Conservation (phyloP, 1,284 basidiomycete species). For the Flammula alnicola region DNA sequence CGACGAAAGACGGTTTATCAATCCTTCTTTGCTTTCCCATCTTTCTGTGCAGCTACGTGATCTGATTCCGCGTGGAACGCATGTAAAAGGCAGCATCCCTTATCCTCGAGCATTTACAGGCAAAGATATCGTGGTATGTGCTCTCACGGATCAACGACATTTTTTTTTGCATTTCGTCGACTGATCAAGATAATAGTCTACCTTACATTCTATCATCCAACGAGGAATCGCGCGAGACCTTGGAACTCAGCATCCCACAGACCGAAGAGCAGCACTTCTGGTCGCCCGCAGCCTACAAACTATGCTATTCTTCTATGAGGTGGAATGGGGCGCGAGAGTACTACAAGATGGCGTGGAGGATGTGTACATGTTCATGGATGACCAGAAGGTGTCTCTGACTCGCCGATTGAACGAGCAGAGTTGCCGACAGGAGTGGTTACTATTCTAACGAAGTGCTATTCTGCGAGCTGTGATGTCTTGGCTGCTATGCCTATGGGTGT, state of each 20-base stretch:
- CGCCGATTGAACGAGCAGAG: slow-evolving; percentile 68
- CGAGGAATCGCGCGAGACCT: slow-evolving; percentile 73
- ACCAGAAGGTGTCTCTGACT: slow-evolving; percentile 69
- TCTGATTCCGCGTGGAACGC: slow-evolving; percentile 82
- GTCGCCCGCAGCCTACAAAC: slow-evolving; percentile 90
- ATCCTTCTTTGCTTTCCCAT: slow-evolving; percentile 86
- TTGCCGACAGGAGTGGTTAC: slow-evolving; percentile 87
- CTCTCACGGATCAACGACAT: background rate
- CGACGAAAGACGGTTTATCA: slow-evolving; percentile 81
- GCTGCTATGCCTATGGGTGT: slow-evolving; percentile 78
- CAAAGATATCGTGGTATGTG: slow-evolving; percentile 87
- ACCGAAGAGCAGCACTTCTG: slow-evolving; percentile 82
- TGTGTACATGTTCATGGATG: slow-evolving; percentile 95
- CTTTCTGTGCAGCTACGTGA: slow-evolving; percentile 88
- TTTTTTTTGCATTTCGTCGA: slow-evolving; percentile 2
- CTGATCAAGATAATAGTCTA: slow-evolving; percentile 54
- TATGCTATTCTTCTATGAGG: slow-evolving; percentile 96
- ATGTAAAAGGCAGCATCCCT: slow-evolving; percentile 90
- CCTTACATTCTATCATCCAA: slow-evolving; percentile 81
- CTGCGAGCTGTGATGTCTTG: slow-evolving; percentile 71
- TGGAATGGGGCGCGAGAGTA: slow-evolving; percentile 89
- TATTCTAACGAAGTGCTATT: slow-evolving; percentile 83
- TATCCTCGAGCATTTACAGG: slow-evolving; percentile 91
- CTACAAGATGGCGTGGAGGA: slow-evolving; percentile 92
- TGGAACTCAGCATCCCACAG: slow-evolving; percentile 61